Evolutionary conservation across 2,329 filamentous ascomycete species (phyloP).

Genomic region (Colletotrichum lini): DNA sequence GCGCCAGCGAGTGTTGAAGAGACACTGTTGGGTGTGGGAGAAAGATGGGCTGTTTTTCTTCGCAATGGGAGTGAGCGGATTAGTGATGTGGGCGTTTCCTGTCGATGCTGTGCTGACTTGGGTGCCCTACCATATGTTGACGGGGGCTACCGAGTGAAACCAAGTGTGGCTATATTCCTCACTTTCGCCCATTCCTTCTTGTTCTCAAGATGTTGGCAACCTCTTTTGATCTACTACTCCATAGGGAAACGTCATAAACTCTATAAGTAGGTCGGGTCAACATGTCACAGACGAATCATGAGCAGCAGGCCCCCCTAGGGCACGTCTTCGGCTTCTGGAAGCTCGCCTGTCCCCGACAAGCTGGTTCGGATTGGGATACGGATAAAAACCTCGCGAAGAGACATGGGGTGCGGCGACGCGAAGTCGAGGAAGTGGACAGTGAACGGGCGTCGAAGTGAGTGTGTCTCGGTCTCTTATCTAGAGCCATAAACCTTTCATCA

Average conservation of each 20-base stretch:
- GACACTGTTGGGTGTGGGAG: not conserved
- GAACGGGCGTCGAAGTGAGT: not conserved
- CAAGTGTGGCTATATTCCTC: too few relatives aligned
- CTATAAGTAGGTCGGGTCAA: not conserved
- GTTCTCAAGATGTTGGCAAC: not conserved
- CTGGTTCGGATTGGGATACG: slow-evolving; percentile 3
- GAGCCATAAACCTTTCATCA: not conserved
- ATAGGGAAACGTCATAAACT: not conserved
- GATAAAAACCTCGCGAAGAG: not conserved
- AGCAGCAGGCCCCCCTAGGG: not conserved
- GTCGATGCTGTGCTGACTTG: not conserved
- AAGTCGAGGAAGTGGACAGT: not conserved
- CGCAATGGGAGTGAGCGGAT: too few relatives aligned
- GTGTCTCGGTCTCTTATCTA: not conserved
- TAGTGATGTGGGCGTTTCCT: not conserved
- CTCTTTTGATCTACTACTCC: not conserved
- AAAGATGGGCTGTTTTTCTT: not conserved
- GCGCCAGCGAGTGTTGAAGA: not conserved
- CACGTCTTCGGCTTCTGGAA: not conserved
- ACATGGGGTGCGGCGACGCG: not conserved
- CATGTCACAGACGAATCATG: not conserved
- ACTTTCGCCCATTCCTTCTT: not conserved
- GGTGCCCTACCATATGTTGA: not conserved
- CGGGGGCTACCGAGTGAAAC: not conserved
- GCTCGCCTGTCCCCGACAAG: not conserved